Base-by-base conservation (phyloP, 2,329 filamentous ascomycete genomes). In the Aureobasidium subglaciale region DNA sequence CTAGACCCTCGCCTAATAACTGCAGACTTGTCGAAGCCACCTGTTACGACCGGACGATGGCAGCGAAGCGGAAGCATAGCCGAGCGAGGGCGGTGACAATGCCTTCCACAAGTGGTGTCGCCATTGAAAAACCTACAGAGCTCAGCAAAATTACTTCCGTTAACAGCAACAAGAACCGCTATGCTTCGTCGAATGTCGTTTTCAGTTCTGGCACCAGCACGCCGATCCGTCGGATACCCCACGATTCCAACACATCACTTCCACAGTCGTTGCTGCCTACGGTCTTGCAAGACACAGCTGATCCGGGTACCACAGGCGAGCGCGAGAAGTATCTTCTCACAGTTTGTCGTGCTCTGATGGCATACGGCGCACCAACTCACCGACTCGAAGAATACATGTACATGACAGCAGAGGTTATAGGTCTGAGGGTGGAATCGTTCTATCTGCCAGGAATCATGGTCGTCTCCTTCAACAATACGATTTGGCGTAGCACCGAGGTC, bases 401-500 rank as follows among this genome's bases (percentile, higher is more conserved):
- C 60, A 91, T 90, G 85, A 89, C 87, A 4, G 85, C 89, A 3
- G 80, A 86, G 20, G 87, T 91, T 2, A 78, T 95, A 20, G 87
- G 89, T 67, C 88, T 95, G n/a, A 86, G 93, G 61, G 85, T 85
- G 10, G 88, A 93, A 64, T 95, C 90, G 62, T 73, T 95, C 16
- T 95, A 95, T 66, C 80, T 95, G 16, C 89, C 90, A 0, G 87
- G 87, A 0, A 92, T 88, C 66, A 95, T 95, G 90, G 86, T 95
- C 48, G 85, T 93, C 64, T 90, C 88, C 3, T 95, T 95, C 64
- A 88, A 80, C 64, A 86, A 89, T 67, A 70, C 72, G 4, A 71
- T 77, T 0, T 32, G 43, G 43, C 43, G 30, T n/a, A 32, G 18
- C 16, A 32, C 29, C 18, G 27, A 48, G 11, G 43, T 88, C 59